These are phyloP conservation scores for Rhododendron mucronatum DNA, from an alignment of 148 eudicot genomes.

Conservation along the genomic window DNA sequence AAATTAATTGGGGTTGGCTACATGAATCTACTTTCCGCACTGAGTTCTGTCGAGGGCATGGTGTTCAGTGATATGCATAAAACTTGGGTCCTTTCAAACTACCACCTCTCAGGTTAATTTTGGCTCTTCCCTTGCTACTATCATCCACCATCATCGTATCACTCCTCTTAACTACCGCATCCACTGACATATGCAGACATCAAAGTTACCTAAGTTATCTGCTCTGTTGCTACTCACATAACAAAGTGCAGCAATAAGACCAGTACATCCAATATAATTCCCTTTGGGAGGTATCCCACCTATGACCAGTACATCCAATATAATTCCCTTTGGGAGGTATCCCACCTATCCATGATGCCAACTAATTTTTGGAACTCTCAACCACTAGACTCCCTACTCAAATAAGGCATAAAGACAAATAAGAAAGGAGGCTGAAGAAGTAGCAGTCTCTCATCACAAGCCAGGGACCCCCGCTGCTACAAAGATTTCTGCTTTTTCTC, in stretches of 20 bases:
- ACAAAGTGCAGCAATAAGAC: conserved; percentile 3
- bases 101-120: not conserved
- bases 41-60: not conserved
- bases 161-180: not conserved
- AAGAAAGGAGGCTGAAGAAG: not conserved
- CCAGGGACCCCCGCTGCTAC: not conserved
- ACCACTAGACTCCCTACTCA: not conserved
- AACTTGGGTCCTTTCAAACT: not conserved
- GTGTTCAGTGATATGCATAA: not conserved
- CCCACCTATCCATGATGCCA: not conserved
- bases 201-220: not conserved
- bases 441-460: not conserved
- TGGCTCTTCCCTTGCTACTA: not conserved
- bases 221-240: not conserved
- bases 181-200: not conserved
- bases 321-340: not conserved
- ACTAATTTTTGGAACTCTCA: not conserved
- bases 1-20: not conserved
- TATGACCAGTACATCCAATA: not conserved
- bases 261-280: not conserved
- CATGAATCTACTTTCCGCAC: not conserved
- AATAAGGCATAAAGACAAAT: not conserved
- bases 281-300: not conserved
- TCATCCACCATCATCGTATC: not conserved
- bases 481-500: not conserved